Evolutionary conservation across 163 green algal species (phyloP).

Genomic region (Picocystis sp.): DNA sequence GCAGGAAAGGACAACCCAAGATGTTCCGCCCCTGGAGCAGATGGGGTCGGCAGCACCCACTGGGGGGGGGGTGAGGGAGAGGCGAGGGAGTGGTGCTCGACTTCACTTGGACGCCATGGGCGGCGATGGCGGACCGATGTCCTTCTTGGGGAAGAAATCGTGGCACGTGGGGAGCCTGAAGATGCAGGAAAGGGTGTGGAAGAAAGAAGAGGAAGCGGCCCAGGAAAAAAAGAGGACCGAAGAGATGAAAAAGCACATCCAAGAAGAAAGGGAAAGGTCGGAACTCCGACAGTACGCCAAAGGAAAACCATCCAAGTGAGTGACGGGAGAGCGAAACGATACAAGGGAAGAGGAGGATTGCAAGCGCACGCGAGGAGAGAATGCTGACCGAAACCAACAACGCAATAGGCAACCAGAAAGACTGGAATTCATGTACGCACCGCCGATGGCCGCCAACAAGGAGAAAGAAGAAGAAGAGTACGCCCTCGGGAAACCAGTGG

Average conservation of each 20-base stretch:
- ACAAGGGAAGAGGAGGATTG: not conserved
- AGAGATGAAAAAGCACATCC: slow-evolving; percentile 23
- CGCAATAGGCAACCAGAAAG: slow-evolving; percentile 16
- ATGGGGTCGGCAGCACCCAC: slow-evolving; percentile 3
- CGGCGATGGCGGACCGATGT: slow-evolving; percentile 10
- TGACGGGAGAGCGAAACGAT: not conserved
- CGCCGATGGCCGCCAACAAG: slow-evolving; percentile 13
- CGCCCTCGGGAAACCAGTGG: slow-evolving; percentile 17
- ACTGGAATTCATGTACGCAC: slow-evolving; percentile 26
- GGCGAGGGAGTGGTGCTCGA: no score
- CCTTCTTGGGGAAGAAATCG: slow-evolving; percentile 33
- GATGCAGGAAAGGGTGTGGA: slow-evolving; percentile 25
- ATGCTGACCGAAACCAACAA: slow-evolving; percentile 11
- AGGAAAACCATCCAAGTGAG: no score
- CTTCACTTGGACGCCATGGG: slow-evolving; percentile 1
- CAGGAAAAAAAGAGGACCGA: slow-evolving; percentile 26
- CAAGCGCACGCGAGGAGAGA: slow-evolving; percentile 5
- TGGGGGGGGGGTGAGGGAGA: slow-evolving; percentile 1
- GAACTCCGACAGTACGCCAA: slow-evolving; percentile 9
- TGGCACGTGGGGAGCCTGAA: slow-evolving; percentile 23
- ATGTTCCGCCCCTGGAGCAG: slow-evolving; percentile 4
- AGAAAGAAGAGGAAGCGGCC: slow-evolving; percentile 22
- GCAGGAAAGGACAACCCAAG: no score
- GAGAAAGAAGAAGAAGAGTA: slow-evolving; percentile 13
- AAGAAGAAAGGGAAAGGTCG: slow-evolving; percentile 17